Evolutionary conservation across 371 early-diverging fungal species (phyloP), one percentile per base, ranked within the genome.

Genomic region (Nematocida sp.): DNA sequence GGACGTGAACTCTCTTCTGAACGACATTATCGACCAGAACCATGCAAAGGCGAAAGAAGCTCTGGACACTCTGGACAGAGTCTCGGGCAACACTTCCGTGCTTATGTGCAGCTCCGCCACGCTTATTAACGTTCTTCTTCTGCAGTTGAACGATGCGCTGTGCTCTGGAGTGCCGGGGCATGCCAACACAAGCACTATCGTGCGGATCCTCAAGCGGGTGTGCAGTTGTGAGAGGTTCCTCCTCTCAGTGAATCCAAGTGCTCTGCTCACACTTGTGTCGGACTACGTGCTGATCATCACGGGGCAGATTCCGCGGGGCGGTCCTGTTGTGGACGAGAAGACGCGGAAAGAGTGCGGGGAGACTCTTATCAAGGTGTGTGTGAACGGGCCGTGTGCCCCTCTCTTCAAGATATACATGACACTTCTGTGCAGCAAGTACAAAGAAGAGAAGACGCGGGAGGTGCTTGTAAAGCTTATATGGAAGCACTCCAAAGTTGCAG

Each of bases 381-480:
- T 37, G 2, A 43, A 41, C 32, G 74, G 37, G 1, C 74, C 74
- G 8, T 57, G 27, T 34, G n/a, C 56, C 31, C n/a, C 31, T 27
- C 41, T 70, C 45, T 70, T 70, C 34, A 70, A 70, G 38, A 70
- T 70, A 25, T 70, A 70, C 53, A 70, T 70, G 49, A 57, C 43
- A n/a, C 53, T 70, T 13, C 74, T 70, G 29, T 50, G 67, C 27
- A 70, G 36, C 25, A n/a, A 60, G 58, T 60, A 70, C 43, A 43
- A 37, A 51, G 74, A 70, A 32, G 74, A 70, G 62, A 64, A 78
- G n/a, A 54, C 49, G 8, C 21, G 58, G 32, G 79, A 80, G 34
- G 77, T 82, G 4, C 48, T 77, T 13, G 60, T 80, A 1, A 82
- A 80, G 49, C 66, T 82, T 45, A 64, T 82, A 2, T 82, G 83